Percentiles rank a stretch among this genome's conserved stretches.
Evolutionary conservation across 371 early-diverging fungal genomes (phyloP).

Genomic region (Mucor irregularis): DNA sequence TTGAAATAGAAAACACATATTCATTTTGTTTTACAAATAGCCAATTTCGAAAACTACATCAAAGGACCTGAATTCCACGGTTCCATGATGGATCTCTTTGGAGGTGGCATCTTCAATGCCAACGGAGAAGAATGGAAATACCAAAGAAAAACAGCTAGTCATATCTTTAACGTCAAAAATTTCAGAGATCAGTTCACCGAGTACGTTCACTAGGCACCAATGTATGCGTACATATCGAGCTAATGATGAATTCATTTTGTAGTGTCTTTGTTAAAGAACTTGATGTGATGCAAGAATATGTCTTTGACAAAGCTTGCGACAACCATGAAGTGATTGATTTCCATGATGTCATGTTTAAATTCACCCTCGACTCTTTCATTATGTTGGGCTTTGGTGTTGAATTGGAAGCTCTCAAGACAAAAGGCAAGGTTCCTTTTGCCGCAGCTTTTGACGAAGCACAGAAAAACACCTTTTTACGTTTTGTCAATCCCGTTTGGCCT

Average conservation of each 20-base stretch:
- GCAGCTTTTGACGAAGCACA: slow-evolving; percentile 52
- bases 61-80: slow-evolving; percentile 31
- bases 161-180: slow-evolving; percentile 55
- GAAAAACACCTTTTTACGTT: slow-evolving; percentile 40
- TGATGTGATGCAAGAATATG: slow-evolving; percentile 14
- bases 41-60: slow-evolving; percentile 33
- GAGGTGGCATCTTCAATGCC: slow-evolving; percentile 42
- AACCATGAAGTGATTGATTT: slow-evolving; percentile 46
- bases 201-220: slow-evolving; percentile 13
- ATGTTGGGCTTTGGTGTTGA: slow-evolving; percentile 52
- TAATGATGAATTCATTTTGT: no score
- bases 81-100: slow-evolving; percentile 25
- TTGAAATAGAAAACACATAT: not conserved
- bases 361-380: slow-evolving; percentile 63
- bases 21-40: not conserved
- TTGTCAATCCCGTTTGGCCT: slow-evolving; percentile 57
- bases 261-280: slow-evolving; percentile 42
- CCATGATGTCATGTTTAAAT: slow-evolving; percentile 57
- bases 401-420: slow-evolving; percentile 31
- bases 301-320: slow-evolving; percentile 38
- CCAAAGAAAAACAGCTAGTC: slow-evolving; percentile 43
- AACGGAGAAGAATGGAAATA: slow-evolving; percentile 44
- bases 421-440: slow-evolving; percentile 49
- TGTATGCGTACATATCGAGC: not conserved
- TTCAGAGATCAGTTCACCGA: slow-evolving; percentile 53